Percentiles rank a stretch among this genome's conserved stretches.
Evolutionary conservation across 495 filamentous ascomycete genomes (phyloP).

Genomic region (Aspergillus sclerotiicarbonarius): DNA sequence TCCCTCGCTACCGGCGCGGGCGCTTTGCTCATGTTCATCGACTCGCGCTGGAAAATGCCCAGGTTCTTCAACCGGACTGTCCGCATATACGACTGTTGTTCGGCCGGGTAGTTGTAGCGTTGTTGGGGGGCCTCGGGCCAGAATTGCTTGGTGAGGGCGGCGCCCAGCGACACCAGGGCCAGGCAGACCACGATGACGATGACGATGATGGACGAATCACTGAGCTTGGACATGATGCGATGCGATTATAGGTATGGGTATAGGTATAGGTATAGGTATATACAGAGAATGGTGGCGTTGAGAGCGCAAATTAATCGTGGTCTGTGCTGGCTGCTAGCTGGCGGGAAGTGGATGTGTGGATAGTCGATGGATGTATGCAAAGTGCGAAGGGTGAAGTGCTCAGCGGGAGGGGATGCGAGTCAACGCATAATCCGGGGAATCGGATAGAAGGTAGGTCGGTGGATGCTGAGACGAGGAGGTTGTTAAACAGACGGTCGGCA

Average conservation of each 20-base stretch:
- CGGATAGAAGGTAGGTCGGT: background rate
- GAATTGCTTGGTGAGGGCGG: slow-evolving; percentile 34
- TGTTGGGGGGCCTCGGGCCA: slow-evolving; percentile 21
- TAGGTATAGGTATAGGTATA: background rate
- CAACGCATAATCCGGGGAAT: background rate
- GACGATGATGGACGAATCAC: slow-evolving; percentile 37
- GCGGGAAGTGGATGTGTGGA: background rate
- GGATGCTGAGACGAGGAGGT: background rate
- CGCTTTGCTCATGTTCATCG: background rate
- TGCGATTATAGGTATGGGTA: background rate
- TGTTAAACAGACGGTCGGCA: background rate
- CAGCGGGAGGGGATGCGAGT: too few species aligned
- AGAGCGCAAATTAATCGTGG: background rate
- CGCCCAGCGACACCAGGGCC: slow-evolving; percentile 32
- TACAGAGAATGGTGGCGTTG: background rate
- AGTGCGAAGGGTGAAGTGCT: too few species aligned
- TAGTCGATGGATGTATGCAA: too few species aligned
- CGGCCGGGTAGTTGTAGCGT: slow-evolving; percentile 21
- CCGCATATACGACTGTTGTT: slow-evolving; percentile 42
- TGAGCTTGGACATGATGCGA: slow-evolving; percentile 28
- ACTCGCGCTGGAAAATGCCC: slow-evolving; percentile 27
- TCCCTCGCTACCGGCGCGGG: slow-evolving; percentile 21
- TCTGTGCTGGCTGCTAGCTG: background rate
- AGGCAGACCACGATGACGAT: slow-evolving; percentile 43
- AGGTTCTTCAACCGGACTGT: slow-evolving; percentile 35